These are phyloP conservation scores for Vanrija pseudolonga DNA, from an alignment of 1,284 basidiomycete species.

Conservation along the genomic window DNA sequence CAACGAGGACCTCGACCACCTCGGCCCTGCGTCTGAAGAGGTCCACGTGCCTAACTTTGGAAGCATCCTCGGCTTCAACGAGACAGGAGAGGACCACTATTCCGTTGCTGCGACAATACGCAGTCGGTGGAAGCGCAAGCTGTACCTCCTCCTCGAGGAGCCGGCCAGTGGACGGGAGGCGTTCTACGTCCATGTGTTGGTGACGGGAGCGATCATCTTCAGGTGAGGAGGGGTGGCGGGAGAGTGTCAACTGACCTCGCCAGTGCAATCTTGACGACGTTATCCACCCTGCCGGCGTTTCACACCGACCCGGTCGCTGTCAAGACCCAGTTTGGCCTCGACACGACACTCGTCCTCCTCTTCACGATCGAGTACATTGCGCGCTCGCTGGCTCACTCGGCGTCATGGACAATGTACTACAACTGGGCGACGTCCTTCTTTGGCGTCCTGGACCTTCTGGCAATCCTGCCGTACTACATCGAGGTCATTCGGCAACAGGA, in stretches of 20 bases:
- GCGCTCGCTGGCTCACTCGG: conserved; percentile 47
- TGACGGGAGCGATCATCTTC: conserved; percentile 47
- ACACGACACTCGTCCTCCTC: conserved; percentile 69
- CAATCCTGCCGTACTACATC: conserved; percentile 81
- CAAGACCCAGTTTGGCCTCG: conserved; percentile 73
- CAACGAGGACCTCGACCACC: conserved; percentile 13
- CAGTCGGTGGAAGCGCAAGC: conserved; percentile 42
- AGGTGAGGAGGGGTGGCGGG: conserved; percentile 30
- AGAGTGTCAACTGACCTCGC: conserved; percentile 44
- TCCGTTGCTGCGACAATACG: conserved; percentile 40
- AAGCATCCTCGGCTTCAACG: conserved; percentile 44
- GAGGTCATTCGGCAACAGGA: conserved; percentile 78
- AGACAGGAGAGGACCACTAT: conserved; percentile 47
- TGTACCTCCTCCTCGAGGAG: conserved; percentile 50
- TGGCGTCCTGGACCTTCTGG: conserved; percentile 75
- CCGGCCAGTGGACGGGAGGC: conserved; percentile 46
- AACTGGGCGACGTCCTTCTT: conserved; percentile 61
- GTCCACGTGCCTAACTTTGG: conserved; percentile 48
- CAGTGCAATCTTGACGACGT: conserved; percentile 73
- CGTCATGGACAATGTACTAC: conserved; percentile 47
- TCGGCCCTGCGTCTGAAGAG: conserved; percentile 21
- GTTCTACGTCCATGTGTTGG: conserved; percentile 45
- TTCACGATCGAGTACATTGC: conserved; percentile 67
- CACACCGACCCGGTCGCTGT: conserved; percentile 60
- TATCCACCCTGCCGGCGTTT: conserved; percentile 79